Conservation (phyloP, 225 moss, liverwort and hornwort genomes). For the Asterella californica region DNA sequence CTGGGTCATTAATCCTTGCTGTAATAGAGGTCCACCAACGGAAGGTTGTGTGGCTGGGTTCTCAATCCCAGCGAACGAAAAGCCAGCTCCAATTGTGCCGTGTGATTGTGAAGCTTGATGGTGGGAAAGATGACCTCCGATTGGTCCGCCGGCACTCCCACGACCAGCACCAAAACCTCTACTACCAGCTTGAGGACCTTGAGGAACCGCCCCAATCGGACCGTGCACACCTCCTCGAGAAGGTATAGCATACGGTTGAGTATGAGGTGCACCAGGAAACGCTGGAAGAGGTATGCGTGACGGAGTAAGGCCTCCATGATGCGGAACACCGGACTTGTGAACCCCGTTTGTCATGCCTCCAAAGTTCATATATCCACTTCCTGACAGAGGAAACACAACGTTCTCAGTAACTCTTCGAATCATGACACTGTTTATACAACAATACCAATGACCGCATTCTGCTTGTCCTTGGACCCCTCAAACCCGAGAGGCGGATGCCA, state of each 20-base stretch:
- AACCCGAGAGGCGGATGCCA: not conserved
- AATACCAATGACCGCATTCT: not conserved
- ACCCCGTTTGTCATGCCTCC: slow-evolving; percentile 61
- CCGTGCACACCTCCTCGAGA: slow-evolving; percentile 91
- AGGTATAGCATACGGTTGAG: slow-evolving; percentile 98
- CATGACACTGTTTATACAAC: not conserved
- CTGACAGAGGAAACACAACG: slow-evolving; percentile 25
- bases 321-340: slow-evolving; percentile 69
- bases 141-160: slow-evolving; percentile 88
- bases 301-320: slow-evolving; percentile 63
- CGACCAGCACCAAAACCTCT: slow-evolving; percentile 90
- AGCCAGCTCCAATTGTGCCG: slow-evolving; percentile 61
- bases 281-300: slow-evolving; percentile 50
- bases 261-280: slow-evolving; percentile 63
- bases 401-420: not conserved
- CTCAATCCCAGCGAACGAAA: slow-evolving; percentile 82
- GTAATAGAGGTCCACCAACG: slow-evolving; percentile 75
- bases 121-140: slow-evolving; percentile 92
- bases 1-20: slow-evolving; percentile 89
- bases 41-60: slow-evolving; percentile 88
- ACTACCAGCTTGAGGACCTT: slow-evolving; percentile 78
- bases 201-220: slow-evolving; percentile 86
- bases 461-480: not conserved
- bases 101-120: slow-evolving; percentile 87
- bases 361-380: slow-evolving; percentile 76